These are phyloP conservation scores for Pestalotiopsis sp. DNA, from an alignment of 2,329 filamentous ascomycete genomes.

Conservation along the genomic window DNA sequence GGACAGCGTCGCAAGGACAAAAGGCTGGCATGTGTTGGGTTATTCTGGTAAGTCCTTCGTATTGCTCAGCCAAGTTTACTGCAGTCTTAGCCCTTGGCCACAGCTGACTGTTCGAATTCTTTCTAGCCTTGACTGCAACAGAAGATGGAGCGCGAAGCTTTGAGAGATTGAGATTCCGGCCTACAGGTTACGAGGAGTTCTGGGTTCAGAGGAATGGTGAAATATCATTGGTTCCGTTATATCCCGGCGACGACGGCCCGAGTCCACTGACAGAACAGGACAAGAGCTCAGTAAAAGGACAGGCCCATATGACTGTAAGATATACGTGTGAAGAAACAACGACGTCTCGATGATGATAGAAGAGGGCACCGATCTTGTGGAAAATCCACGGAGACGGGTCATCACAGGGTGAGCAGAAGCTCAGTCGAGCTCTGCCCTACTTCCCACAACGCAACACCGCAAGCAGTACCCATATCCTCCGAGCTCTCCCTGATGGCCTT, in stretches of 20 bases:
- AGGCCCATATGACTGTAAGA: neutral
- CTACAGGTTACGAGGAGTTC: slow-evolving; percentile 32
- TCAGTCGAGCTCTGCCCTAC: slow-evolving; percentile 4
- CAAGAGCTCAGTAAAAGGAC: neutral
- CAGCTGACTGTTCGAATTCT: neutral
- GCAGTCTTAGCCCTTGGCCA: neutral
- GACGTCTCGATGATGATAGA: neutral
- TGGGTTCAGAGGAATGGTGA: slow-evolving; percentile 13
- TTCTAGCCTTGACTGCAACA: slow-evolving; percentile 33
- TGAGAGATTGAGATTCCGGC: slow-evolving; percentile 26
- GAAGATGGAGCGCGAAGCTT: slow-evolving; percentile 29
- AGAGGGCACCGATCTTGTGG: neutral
- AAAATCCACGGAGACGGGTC: neutral
- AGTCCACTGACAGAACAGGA: neutral
- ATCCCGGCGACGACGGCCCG: neutral
- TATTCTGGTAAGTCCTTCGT: slow-evolving; percentile 27
- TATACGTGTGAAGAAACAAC: neutral
- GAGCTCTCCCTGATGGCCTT: neutral
- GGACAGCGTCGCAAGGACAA: slow-evolving; percentile 14
- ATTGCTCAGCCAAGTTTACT: neutral
- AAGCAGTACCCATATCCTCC: neutral
- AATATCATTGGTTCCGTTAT: neutral
- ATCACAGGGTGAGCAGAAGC: neutral
- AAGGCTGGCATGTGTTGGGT: slow-evolving; percentile 27
- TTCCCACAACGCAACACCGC: slow-evolving; percentile 10